Evolutionary conservation across 306 rosid species (phyloP), one percentile per base, ranked within the genome.

Genomic region (Fagus crenata): DNA sequence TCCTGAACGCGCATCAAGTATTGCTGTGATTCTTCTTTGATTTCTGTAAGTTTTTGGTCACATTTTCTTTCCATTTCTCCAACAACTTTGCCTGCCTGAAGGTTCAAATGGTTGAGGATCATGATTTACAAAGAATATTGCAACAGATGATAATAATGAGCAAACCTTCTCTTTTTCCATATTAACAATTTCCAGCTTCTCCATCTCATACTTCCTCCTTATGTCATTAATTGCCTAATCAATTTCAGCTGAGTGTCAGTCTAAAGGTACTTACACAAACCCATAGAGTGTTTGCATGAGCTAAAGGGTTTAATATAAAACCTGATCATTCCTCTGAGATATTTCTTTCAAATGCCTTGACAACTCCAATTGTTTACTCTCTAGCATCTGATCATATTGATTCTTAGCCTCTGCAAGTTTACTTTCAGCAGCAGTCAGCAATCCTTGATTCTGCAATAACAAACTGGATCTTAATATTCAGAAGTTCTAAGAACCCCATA

Each of bases 301-400:
- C 46, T 81, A 85, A 76, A 80, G 56, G 43, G 64, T 22, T 70
- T 80, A 68, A 76, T 9, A 74, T 51, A 79, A 75, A 60, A 92
- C 99, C 97, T 95, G 97, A 88, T 92, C 99, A 59, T 92, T 95
- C 87, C 93, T 89, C 80, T 80, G 97, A 72, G 97, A 95, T 80
- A 95, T 88, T 67, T 95, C 97, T 81, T 90, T 95, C 90, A 95
- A 87, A 85, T 95, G 97, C 89, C 86, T 89, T 41, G 97, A 92
- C 79, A 95, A 73, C 69, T 95, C 99, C 49, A 82, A 81, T 63
- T 90, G 92, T 73, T 95, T 88, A 81, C 78, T 86, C 76, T 95
- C 97, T 75, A 88, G 85, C 99, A 95, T 87, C 76, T 78, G 79
- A 81, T 95, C 90, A 68, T 88, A 89, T 76, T 95, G 91, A 81